Percentiles rank a stretch among this genome's conserved stretches.
phyloP scores from a whole-genome alignment of 805 yeast genomes.

The Maudiozyma barnettii region DNA sequence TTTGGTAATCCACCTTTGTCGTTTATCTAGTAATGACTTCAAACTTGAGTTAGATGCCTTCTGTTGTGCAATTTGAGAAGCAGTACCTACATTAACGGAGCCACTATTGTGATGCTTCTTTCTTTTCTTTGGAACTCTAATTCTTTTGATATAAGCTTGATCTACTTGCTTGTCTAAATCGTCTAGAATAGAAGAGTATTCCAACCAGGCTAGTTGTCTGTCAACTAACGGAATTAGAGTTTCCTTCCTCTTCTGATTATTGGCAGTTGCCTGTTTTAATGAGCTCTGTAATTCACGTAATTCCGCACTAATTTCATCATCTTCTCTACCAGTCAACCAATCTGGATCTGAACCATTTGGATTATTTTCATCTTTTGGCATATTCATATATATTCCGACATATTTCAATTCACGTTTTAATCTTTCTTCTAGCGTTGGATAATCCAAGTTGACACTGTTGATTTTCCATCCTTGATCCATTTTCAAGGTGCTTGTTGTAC shows the following conservation, averaged over 20 bases:
- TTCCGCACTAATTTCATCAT: constrained; percentile 87
- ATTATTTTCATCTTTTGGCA: constrained; percentile 27
- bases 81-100: constrained; percentile 16
- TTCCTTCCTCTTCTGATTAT: constrained; percentile 61
- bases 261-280: constrained; percentile 47
- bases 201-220: constrained; percentile 91
- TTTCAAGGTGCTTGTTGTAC: constrained; percentile 27
- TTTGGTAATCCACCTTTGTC: constrained; percentile 78
- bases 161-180: constrained; percentile 96
- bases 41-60: constrained; percentile 72
- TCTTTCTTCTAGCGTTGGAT: constrained; percentile 75
- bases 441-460: constrained; percentile 46
- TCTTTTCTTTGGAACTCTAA: constrained; percentile 54
- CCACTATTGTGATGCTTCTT: constrained; percentile 24
- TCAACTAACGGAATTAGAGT: constrained; percentile 63
- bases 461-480: constrained; percentile 43
- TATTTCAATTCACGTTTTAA: constrained; percentile 78
- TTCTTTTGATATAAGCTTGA: constrained; percentile 78
- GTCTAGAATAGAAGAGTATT: constrained; percentile 78
- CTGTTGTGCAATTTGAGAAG: constrained; percentile 41
- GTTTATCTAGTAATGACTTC: constrained; percentile 71
- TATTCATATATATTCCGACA: constrained; percentile 78
- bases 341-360: constrained; percentile 30
- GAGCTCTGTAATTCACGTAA: constrained; percentile 63
- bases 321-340: constrained; percentile 78